These are phyloP conservation scores for Tubosaeta brunneosetosa DNA, from an alignment of 768 basidiomycete genomes.

Conservation along the genomic window DNA sequence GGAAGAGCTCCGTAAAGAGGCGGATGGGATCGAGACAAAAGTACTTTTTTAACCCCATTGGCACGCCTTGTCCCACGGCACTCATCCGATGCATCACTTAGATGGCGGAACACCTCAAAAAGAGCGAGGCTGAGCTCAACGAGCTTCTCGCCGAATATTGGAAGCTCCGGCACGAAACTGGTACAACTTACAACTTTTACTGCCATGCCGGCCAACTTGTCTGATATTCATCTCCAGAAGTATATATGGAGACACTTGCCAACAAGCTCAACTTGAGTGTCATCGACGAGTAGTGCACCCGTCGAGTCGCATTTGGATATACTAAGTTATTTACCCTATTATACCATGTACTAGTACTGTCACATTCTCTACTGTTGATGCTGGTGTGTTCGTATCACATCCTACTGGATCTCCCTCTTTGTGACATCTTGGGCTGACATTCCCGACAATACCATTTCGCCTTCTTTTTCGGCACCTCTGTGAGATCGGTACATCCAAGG, in stretches of 20 bases:
- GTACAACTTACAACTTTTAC: slow-evolving; percentile 39
- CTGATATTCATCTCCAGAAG: slow-evolving; percentile 42
- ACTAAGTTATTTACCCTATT: slow-evolving; percentile 17
- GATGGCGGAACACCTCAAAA: slow-evolving; percentile 74
- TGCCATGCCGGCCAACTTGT: neutral
- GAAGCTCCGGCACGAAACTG: slow-evolving; percentile 71
- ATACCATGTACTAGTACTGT: slow-evolving; percentile 14
- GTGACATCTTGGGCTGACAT: slow-evolving; percentile 41
- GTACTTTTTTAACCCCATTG: slow-evolving; percentile 30
- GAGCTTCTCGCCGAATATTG: slow-evolving; percentile 81
- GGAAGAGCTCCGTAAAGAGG: slow-evolving; percentile 70
- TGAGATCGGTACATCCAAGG: slow-evolving; percentile 59
- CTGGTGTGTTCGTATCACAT: slow-evolving; percentile 3
- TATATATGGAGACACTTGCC: slow-evolving; percentile 83
- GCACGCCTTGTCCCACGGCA: neutral
- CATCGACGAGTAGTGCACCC: slow-evolving; percentile 16
- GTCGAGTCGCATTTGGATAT: too few species aligned
- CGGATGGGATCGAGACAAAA: slow-evolving; percentile 62
- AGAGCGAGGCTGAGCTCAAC: slow-evolving; percentile 74
- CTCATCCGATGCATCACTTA: slow-evolving; percentile 26
- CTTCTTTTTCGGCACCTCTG: slow-evolving; percentile 50
- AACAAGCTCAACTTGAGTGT: slow-evolving; percentile 69
- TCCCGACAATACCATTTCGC: slow-evolving; percentile 70
- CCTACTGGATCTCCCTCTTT: slow-evolving; percentile 31
- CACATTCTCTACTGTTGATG: neutral